These are phyloP conservation scores for Cyclostephanos invisitatus DNA, from an alignment of 108 stramenopile genomes.

Conservation along the genomic window DNA sequence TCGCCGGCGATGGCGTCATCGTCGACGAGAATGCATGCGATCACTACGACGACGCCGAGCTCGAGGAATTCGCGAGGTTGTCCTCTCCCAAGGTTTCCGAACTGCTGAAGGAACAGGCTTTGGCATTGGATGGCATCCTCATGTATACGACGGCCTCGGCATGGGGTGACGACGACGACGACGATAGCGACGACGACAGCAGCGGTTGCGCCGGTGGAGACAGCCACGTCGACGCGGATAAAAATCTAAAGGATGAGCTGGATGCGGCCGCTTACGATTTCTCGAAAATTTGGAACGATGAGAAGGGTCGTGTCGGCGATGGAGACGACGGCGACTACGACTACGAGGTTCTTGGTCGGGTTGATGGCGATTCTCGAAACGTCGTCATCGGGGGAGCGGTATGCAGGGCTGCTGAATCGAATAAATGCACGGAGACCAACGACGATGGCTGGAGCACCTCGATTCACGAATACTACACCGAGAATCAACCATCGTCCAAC, in stretches of 20 bases:
- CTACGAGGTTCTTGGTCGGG: conserved; percentile 16
- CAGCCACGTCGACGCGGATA: conserved; percentile 39
- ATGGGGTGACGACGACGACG: conserved; percentile 17
- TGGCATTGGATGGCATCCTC: conserved; percentile 40
- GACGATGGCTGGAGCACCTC: conserved; percentile 19
- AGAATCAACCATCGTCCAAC: background rate
- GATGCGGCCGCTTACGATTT: conserved; percentile 37
- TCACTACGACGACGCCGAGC: conserved; percentile 30
- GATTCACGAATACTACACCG: conserved; percentile 26
- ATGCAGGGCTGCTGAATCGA: background rate
- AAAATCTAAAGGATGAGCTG: conserved; percentile 47
- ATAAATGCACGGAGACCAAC: background rate
- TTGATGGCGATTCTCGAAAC: background rate
- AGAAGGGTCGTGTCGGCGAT: conserved; percentile 31
- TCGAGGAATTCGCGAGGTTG: conserved; percentile 33
- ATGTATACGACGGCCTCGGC: conserved; percentile 13
- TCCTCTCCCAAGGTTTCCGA: conserved; percentile 52
- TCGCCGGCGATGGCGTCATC: background rate
- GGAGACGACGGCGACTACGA: conserved; percentile 50
- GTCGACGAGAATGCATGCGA: conserved; percentile 9
- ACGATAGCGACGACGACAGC: conserved; percentile 15
- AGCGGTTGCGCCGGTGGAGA: conserved; percentile 19
- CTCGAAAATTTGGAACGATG: conserved; percentile 17
- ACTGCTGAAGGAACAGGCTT: conserved; percentile 47
- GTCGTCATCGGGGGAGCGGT: background rate